Conservation (phyloP, 106 monocot species). For the Allium fistulosum region DNA sequence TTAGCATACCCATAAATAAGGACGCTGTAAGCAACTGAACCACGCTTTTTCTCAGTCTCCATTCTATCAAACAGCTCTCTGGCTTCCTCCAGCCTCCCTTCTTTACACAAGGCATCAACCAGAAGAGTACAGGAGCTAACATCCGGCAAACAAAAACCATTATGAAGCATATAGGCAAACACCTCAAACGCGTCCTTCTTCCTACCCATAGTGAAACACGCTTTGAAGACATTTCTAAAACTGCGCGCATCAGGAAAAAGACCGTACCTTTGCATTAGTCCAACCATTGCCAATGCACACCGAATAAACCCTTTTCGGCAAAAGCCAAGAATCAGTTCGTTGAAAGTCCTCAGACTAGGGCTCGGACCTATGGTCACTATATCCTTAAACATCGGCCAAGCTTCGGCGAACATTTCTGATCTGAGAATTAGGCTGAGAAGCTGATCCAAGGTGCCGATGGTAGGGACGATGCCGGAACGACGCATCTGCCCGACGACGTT, state of each 20-base stretch:
- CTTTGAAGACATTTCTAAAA: slow-evolving; percentile 81
- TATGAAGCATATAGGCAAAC: slow-evolving; percentile 35
- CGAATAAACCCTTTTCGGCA: slow-evolving; percentile 37
- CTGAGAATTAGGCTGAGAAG: slow-evolving; percentile 49
- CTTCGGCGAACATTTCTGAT: slow-evolving; percentile 18
- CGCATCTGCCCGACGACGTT: slow-evolving; percentile 25
- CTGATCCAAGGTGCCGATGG: slow-evolving; percentile 30
- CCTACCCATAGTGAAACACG: slow-evolving; percentile 30
- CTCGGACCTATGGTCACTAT: slow-evolving; percentile 47
- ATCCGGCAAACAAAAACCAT: background rate
- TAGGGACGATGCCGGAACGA: slow-evolving; percentile 11
- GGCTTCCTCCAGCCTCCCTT: slow-evolving; percentile 72
- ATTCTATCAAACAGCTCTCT: slow-evolving; percentile 52
- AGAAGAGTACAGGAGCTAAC: slow-evolving; percentile 61
- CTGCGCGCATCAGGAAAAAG: slow-evolving; percentile 46
- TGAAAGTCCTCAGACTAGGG: slow-evolving; percentile 47
- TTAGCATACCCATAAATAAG: slow-evolving; percentile 75
- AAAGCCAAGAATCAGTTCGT: slow-evolving; percentile 70
- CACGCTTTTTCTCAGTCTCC: slow-evolving; percentile 22
- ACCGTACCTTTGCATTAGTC: slow-evolving; percentile 40
- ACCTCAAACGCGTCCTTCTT: slow-evolving; percentile 34
- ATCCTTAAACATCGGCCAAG: slow-evolving; percentile 46
- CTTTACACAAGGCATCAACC: slow-evolving; percentile 35
- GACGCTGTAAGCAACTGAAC: slow-evolving; percentile 64
- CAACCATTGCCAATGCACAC: slow-evolving; percentile 33